phyloP scores from a whole-genome alignment of 2,329 filamentous ascomycete genomes.

The Aureobasidium sp. region DNA sequence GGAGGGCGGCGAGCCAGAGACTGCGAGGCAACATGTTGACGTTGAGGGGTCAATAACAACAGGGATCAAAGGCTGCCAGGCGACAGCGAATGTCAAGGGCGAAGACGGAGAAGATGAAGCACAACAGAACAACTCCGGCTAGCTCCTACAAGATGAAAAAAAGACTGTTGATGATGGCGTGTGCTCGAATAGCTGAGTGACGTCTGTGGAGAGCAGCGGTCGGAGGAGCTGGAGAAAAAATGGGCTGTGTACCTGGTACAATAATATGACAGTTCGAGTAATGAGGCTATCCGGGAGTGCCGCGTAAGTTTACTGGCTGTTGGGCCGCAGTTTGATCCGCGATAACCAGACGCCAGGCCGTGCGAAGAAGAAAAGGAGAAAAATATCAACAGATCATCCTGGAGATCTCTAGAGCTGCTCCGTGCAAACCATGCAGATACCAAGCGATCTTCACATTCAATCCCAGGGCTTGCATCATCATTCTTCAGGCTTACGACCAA shows the following conservation, averaged over 20 bases:
- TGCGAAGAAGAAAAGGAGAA: constrained; percentile 2
- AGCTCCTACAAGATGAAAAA: background rate
- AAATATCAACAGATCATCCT: background rate
- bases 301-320: constrained; percentile 8
- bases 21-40: constrained; percentile 24
- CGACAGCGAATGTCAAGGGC: background rate
- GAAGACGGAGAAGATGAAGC: background rate
- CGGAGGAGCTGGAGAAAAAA: constrained; percentile 4
- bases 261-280: background rate
- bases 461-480: background rate
- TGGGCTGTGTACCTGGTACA: background rate
- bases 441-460: background rate
- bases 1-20: constrained; percentile 29
- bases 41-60: background rate
- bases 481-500: background rate
- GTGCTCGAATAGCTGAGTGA: constrained; percentile 1
- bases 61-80: background rate
- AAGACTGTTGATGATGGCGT: background rate
- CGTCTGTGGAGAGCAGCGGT: constrained; percentile 3
- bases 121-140: background rate
- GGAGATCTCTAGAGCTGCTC: background rate
- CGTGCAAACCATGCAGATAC: background rate
- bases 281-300: constrained; percentile 14
- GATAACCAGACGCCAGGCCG: background rate
- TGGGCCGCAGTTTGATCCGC: constrained; percentile 4